These are phyloP conservation scores for Hyphodiscus sp. DNA, from an alignment of 2,329 filamentous ascomycete species.

Conservation along the genomic window DNA sequence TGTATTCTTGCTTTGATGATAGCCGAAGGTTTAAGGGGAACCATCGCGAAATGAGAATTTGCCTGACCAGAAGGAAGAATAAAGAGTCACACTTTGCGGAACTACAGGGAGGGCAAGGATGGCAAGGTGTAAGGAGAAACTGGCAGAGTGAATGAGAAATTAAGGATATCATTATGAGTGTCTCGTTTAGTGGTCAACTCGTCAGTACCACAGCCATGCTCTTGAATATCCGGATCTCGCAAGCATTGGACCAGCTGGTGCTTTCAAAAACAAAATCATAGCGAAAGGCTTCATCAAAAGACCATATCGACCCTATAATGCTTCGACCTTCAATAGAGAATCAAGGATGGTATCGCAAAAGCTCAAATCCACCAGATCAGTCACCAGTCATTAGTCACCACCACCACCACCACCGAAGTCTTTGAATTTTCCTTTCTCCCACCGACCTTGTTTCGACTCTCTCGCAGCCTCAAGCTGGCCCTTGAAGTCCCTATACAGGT, in stretches of 20 bases:
- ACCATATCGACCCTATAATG: not conserved
- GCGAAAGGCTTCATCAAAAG: not conserved
- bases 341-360: not conserved
- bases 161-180: not conserved
- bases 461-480: not conserved
- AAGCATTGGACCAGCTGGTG: not conserved
- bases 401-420: not conserved
- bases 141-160: not conserved
- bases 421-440: not conserved
- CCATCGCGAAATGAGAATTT: too few relatives aligned
- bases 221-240: not conserved
- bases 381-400: not conserved
- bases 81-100: too few relatives aligned
- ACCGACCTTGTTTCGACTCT: not conserved
- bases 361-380: too few relatives aligned
- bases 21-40: too few relatives aligned
- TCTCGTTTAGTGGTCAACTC: not conserved
- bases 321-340: not conserved
- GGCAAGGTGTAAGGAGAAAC: too few relatives aligned
- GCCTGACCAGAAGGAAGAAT: too few relatives aligned
- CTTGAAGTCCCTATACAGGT: conserved; percentile 61
- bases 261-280: not conserved
- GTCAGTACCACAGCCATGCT: not conserved
- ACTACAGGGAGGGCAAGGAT: too few relatives aligned
- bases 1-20: too few relatives aligned